These are phyloP conservation scores for Tolypocladium amazonense DNA, from an alignment of 2,329 filamentous ascomycete genomes.

Conservation along the genomic window DNA sequence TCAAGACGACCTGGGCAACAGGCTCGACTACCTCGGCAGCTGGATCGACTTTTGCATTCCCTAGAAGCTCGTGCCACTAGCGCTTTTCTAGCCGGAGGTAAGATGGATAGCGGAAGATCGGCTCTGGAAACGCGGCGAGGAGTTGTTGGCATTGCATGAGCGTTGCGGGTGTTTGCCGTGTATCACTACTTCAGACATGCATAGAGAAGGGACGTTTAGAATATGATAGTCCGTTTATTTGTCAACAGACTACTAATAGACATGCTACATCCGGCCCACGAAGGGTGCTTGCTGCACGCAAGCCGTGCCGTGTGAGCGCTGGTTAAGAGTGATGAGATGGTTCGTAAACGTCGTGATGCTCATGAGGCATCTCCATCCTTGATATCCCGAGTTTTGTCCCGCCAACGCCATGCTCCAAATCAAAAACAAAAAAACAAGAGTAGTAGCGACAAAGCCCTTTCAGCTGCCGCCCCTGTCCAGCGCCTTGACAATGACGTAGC, in stretches of 20 bases:
- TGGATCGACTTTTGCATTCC: slow-evolving; percentile 82
- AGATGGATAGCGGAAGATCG: background rate
- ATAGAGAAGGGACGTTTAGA: background rate
- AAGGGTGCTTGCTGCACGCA: background rate
- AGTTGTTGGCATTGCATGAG: background rate
- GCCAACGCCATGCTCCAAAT: slow-evolving; percentile 3
- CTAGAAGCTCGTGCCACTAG: slow-evolving; percentile 17
- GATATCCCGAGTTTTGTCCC: background rate
- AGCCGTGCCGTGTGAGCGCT: background rate
- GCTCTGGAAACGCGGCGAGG: background rate
- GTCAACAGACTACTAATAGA: background rate
- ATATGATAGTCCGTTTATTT: background rate
- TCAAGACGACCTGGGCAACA: slow-evolving; percentile 50
- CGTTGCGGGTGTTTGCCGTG: background rate
- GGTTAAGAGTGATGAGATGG: background rate
- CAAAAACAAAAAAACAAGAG: background rate
- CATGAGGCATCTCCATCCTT: background rate
- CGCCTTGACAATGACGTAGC: slow-evolving; percentile 50
- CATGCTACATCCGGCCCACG: background rate
- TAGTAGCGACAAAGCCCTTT: too few species aligned
- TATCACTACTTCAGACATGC: background rate
- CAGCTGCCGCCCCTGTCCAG: slow-evolving; percentile 27
- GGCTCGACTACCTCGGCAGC: slow-evolving; percentile 71
- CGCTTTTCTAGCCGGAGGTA: background rate
- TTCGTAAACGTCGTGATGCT: background rate